Evolutionary conservation across 2,329 filamentous ascomycete genomes (phyloP).

Genomic region (Aspergillus aculeatinus): DNA sequence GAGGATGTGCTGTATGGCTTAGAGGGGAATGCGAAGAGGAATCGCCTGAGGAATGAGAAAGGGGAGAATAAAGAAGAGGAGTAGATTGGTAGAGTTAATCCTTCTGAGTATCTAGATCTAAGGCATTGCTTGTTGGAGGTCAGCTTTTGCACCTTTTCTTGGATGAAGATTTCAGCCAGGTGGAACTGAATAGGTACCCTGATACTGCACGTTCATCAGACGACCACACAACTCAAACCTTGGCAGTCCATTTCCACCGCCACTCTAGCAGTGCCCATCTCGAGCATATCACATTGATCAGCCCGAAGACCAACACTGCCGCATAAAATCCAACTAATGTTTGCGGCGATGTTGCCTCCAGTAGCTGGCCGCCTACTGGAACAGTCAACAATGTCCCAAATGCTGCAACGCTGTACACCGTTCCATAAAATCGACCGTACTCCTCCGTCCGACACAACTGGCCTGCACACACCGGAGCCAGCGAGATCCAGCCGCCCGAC

Average conservation of each 20-base stretch:
- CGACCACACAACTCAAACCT: conserved; percentile 20
- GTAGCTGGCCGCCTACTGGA: conserved; percentile 48
- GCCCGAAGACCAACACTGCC: conserved; percentile 42
- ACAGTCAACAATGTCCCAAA: conserved; percentile 49
- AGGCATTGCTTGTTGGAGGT: too few relatives aligned
- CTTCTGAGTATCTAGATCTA: neutral
- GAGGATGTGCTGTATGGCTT: conserved; percentile 39
- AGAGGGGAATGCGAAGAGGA: conserved; percentile 38
- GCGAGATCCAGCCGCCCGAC: conserved; percentile 48
- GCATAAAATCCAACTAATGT: conserved; percentile 50
- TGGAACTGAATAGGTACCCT: too few relatives aligned
- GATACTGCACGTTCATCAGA: too few relatives aligned
- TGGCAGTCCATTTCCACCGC: conserved; percentile 40
- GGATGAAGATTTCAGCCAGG: too few relatives aligned
- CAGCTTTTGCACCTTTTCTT: too few relatives aligned
- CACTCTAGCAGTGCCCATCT: conserved; percentile 40
- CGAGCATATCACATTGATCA: conserved; percentile 24
- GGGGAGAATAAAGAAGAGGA: neutral
- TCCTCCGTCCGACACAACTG: conserved; percentile 49
- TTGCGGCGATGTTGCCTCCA: conserved; percentile 47
- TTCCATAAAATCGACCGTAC: conserved; percentile 50
- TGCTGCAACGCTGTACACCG: conserved; percentile 48
- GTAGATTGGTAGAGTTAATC: neutral
- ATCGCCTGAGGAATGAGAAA: conserved; percentile 12
- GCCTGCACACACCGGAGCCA: conserved; percentile 48